A percentile compares a stretch with the other conserved stretches of the same genome.
Conservation (phyloP, 352 stramenopile species). For the Globisporangium yorkense region DNA sequence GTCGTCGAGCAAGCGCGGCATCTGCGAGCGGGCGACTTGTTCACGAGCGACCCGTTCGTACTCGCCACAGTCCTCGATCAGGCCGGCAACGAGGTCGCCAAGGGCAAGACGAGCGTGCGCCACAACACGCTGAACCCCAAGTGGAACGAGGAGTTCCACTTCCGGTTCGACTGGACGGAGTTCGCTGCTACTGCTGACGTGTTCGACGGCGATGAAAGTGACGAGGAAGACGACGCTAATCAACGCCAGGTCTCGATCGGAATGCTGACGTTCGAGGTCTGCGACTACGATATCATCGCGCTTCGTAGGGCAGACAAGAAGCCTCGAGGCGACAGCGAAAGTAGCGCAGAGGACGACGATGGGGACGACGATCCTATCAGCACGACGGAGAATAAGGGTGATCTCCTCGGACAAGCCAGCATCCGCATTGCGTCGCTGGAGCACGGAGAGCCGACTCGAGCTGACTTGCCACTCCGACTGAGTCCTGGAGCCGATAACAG, state of each 20-base stretch:
- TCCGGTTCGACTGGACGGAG: conserved; percentile 17
- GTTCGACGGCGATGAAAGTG: not conserved
- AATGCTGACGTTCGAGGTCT: conserved; percentile 18
- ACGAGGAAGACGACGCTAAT: conserved; percentile 12
- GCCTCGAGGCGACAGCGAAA: too few species aligned
- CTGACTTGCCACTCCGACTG: conserved; percentile 21
- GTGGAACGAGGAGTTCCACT: conserved; percentile 72
- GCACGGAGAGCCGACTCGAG: conserved; percentile 32
- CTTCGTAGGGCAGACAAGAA: conserved; percentile 7
- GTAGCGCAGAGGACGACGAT: conserved; percentile 8
- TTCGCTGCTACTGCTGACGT: not conserved
- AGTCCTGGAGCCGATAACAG: conserved; percentile 16
- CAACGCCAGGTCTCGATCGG: not conserved
- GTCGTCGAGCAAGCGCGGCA: conserved; percentile 39
- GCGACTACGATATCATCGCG: conserved; percentile 36
- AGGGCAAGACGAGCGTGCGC: conserved; percentile 43
- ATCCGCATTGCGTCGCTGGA: conserved; percentile 36
- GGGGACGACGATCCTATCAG: conserved; percentile 1
- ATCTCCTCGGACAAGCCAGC: conserved; percentile 42
- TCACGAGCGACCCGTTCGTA: conserved; percentile 67
- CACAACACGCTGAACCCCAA: conserved; percentile 47
- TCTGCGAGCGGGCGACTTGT: conserved; percentile 45
- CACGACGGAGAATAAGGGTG: conserved; percentile 9
- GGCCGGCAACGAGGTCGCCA: conserved; percentile 22
- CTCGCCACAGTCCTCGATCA: conserved; percentile 20